Base-by-base conservation (phyloP, 2,329 filamentous ascomycete genomes). In the Coleophoma crateriformis region DNA sequence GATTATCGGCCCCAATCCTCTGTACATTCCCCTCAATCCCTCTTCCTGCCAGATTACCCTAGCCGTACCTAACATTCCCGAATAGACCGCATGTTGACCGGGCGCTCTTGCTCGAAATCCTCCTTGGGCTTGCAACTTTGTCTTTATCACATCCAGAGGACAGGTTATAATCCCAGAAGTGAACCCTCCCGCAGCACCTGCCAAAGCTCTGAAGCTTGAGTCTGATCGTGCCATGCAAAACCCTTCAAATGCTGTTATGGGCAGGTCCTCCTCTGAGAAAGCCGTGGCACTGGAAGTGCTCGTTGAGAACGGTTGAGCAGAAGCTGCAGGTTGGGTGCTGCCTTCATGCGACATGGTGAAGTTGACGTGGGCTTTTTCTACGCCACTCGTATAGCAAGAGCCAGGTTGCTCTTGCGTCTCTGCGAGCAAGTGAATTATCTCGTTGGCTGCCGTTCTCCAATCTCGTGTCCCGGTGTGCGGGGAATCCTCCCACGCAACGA, bases 91-190 rank as follows among this genome's bases (percentile, higher is more conserved):
- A 46, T 75, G 72, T 38, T 38, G 35, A 74, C 19, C 72, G 69
- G 52, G 27, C 71, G 48, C 14, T 17, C 43, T 50, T 33, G 50
- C 50, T 47, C 78, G 58, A 68, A 95, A 95, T 17, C 90, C 88
- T 55, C 92, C 92, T 67, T 97, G 94, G 14, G 91, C 92, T 68
- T 99, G 94, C 53, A 99, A 72, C 70, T 96, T 97, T 41, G 94
- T 99, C 75, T 99, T 99, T 70, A 99, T 97, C 54, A 99, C 94
- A 75, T 99, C 94, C 59, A 99, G 84, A 39, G 94, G 94, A 67
- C 94, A 99, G 47, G 92, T 97, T 57, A 96, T 88, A 49, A 99
- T 81, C 46, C 94, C 94, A 7, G 91, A 96, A 19, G 90, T 90
- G 62, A 97, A 89, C 45, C 94, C 94, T 46, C 91, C 92, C 50